Percentiles rank a stretch among this genome's conserved stretches.
These are phyloP conservation scores for Ogataea angusta DNA, from an alignment of 805 yeast genomes.

Conservation along the genomic window DNA sequence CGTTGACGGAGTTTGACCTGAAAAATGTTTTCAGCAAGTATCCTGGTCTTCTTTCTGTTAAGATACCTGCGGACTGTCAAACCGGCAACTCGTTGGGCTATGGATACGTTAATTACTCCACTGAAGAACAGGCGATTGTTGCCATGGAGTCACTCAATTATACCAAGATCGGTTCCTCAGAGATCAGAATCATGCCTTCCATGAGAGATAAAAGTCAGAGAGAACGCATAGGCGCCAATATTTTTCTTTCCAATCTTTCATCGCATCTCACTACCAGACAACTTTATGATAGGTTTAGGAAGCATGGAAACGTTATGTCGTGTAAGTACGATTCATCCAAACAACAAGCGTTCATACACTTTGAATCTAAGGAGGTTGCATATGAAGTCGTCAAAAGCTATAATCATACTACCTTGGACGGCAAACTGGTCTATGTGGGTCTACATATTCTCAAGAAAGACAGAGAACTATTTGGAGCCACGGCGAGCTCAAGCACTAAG, in stretches of 20 bases:
- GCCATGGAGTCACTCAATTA: constrained; percentile 61
- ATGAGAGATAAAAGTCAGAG: constrained; percentile 40
- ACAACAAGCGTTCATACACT: constrained; percentile 39
- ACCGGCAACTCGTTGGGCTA: constrained; percentile 63
- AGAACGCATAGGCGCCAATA: constrained; percentile 46
- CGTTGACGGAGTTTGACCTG: constrained; percentile 48
- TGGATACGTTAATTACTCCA: constrained; percentile 65
- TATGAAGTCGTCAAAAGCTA: constrained; percentile 32
- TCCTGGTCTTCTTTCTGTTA: constrained; percentile 52
- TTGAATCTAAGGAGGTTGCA: constrained; percentile 36
- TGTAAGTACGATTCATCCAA: constrained; percentile 29
- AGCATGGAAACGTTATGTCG: constrained; percentile 29
- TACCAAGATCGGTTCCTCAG: constrained; percentile 37
- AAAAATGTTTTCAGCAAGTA: constrained; percentile 40
- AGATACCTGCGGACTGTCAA: constrained; percentile 54
- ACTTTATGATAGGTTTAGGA: constrained; percentile 29
- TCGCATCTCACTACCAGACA: constrained; percentile 30
- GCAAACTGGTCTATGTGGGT: constrained; percentile 25
- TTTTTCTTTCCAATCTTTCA: constrained; percentile 47
- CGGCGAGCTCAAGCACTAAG: constrained; percentile 3
- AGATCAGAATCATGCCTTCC: constrained; percentile 55
- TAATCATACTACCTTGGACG: constrained; percentile 25
- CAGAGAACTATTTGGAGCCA: constrained; percentile 22
- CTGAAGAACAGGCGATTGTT: constrained; percentile 45
- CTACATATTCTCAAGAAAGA: constrained; percentile 31